Conservation (phyloP, 148 eudicot species). For the Persicaria tinctoria region DNA sequence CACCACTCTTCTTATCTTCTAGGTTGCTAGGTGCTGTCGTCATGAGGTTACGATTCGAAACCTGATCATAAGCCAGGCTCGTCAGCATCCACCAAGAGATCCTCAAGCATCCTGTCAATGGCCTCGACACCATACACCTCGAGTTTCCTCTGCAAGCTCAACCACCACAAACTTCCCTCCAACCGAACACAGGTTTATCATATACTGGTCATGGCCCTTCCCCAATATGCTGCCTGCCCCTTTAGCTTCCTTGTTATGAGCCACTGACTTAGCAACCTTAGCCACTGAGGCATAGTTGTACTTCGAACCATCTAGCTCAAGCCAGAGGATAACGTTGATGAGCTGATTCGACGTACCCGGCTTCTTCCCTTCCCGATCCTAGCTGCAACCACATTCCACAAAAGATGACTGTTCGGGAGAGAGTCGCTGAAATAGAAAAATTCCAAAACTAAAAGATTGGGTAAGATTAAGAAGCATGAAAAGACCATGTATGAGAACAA, state of each 20-base stretch:
- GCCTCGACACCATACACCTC: no score
- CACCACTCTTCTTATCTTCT: conserved; percentile 33
- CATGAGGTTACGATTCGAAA: conserved; percentile 34
- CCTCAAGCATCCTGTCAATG: no score
- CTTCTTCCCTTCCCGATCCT: conserved; percentile 24
- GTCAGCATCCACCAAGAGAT: no score
- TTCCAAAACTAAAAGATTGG: no score
- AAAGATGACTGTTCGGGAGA: no score
- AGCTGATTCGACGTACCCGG: conserved; percentile 28
- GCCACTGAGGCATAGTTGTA: conserved; percentile 83
- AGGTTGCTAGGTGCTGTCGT: conserved; percentile 22
- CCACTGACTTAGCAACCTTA: conserved; percentile 91
- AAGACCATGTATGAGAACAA: no score
- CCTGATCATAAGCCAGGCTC: no score
- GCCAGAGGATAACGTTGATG: conserved; percentile 60
- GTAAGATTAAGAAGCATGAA: no score
- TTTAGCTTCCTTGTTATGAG: conserved; percentile 83
- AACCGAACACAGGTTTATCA: conserved; percentile 52
- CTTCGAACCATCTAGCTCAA: conserved; percentile 81
- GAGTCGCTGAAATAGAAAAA: no score
- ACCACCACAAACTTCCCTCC: conserved; percentile 15
- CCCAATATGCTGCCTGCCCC: conserved; percentile 76
- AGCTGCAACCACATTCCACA: no score
- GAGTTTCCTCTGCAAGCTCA: no score
- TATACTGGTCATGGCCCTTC: conserved; percentile 87